Conservation (phyloP, 2,329 filamentous ascomycete species). For the Fusarium xylarioides region DNA sequence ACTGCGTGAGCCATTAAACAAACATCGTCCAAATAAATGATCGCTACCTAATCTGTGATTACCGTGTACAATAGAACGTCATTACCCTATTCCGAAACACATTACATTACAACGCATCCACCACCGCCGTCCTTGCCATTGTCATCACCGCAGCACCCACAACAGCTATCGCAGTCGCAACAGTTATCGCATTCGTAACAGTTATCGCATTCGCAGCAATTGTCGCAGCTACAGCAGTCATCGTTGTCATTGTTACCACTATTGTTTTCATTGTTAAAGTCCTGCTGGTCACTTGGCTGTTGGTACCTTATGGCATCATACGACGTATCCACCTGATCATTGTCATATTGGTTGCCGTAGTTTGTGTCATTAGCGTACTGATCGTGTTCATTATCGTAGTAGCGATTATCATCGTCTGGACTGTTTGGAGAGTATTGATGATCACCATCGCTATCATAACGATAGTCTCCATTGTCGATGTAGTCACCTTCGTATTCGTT, state of each 20-base stretch:
- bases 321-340: not conserved
- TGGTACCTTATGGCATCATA: not conserved
- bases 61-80: not conserved
- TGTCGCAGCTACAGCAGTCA: not conserved
- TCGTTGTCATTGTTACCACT: not conserved
- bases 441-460: not conserved
- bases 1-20: not conserved
- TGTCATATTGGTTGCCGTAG: not conserved
- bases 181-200: not conserved
- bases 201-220: not conserved
- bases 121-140: not conserved
- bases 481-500: not conserved
- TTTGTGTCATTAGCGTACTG: not conserved
- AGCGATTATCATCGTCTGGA: not conserved
- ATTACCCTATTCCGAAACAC: rapidly evolving
- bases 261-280: not conserved
- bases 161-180: not conserved
- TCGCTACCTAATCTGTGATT: not conserved
- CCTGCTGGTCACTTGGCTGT: not conserved
- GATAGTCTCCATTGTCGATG: not conserved
- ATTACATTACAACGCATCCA: constrained; percentile 19
- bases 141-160: not conserved
- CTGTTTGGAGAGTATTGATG: not conserved
- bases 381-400: not conserved
- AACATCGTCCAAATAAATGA: not conserved